phyloP scores from a whole-genome alignment of 192 early-diverging fungal species.

The Backusella tuberculispora region DNA sequence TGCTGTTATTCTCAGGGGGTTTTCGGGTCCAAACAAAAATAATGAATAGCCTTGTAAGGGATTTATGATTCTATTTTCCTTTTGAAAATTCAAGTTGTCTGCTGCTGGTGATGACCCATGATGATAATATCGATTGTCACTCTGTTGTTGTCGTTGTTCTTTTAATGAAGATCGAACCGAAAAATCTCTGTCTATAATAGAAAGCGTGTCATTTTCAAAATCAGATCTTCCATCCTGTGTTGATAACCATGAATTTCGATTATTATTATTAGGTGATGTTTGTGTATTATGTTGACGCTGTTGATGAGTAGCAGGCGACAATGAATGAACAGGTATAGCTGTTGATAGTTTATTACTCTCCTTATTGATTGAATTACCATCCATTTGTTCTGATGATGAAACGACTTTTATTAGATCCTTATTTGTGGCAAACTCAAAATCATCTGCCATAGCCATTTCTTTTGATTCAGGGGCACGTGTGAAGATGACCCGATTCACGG shows the following conservation, averaged over 20 bases:
- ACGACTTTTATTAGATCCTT: background rate
- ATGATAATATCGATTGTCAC: background rate
- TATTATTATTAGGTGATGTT: background rate
- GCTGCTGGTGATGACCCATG: background rate
- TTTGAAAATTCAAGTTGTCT: background rate
- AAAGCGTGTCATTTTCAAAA: background rate
- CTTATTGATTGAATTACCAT: background rate
- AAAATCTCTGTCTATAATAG: background rate
- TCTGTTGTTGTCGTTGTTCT: background rate
- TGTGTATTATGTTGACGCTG: background rate
- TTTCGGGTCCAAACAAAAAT: slow-evolving; percentile 39
- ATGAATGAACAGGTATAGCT: background rate
- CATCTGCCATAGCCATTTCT: background rate
- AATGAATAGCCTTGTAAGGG: slow-evolving; percentile 46
- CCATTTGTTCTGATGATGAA: background rate
- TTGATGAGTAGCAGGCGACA: background rate
- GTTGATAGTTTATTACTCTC: background rate
- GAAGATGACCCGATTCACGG: slow-evolving; percentile 24
- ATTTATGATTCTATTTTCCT: background rate
- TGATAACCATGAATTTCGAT: background rate
- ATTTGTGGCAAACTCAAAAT: slow-evolving; percentile 15
- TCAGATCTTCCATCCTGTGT: background rate
- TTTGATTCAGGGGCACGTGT: slow-evolving; percentile 27
- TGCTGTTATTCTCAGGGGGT: slow-evolving; percentile 37
- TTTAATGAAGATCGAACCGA: slow-evolving; percentile 1